phyloP scores from a whole-genome alignment of 331 rosid species.

The Cucumis variabilis region DNA sequence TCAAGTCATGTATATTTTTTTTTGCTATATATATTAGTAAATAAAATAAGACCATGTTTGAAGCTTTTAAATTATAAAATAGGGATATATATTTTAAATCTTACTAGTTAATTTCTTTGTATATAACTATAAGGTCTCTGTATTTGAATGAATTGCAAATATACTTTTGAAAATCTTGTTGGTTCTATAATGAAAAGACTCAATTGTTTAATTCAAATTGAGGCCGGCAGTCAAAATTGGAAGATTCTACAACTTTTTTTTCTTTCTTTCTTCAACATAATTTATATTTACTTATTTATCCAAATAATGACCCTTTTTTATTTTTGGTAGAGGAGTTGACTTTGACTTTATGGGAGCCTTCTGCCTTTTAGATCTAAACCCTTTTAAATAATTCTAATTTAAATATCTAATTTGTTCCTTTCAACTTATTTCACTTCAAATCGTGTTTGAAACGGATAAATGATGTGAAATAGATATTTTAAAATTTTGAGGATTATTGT shows the following conservation, averaged over 20 bases:
- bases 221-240: not conserved
- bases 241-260: not conserved
- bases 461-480: not conserved
- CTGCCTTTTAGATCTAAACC: not conserved
- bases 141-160: not conserved
- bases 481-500: no score
- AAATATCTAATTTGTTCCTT: no score
- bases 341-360: not conserved
- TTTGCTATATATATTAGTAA: no score
- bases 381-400: no score
- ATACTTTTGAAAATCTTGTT: not conserved
- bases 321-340: not conserved
- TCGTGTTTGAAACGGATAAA: no score
- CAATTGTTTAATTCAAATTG: no score
- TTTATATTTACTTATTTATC: no score
- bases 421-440: no score
- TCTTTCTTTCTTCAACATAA: not conserved
- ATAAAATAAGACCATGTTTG: no score
- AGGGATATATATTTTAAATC: not conserved
- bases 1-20: no score
- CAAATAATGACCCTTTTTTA: not conserved
- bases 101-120: not conserved
- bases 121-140: not conserved
- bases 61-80: not conserved
- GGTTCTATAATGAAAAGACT: not conserved